Percentiles rank a stretch among this genome's conserved stretches.
These are phyloP conservation scores for Beverwykella pulmonaria DNA, from an alignment of 495 filamentous ascomycete genomes.

Conservation along the genomic window DNA sequence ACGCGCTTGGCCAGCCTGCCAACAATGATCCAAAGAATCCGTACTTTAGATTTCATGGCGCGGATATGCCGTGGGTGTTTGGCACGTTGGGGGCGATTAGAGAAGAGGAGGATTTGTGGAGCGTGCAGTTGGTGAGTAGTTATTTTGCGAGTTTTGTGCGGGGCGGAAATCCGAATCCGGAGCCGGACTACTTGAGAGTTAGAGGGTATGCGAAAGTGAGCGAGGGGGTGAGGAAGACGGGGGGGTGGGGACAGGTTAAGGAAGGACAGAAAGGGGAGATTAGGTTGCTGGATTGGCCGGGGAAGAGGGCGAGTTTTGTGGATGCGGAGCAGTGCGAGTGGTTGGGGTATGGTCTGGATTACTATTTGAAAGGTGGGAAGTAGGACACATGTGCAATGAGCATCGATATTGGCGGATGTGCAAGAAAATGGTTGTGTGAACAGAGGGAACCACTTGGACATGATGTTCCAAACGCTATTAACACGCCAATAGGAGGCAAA, in stretches of 20 bases:
- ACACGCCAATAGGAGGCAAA: no score
- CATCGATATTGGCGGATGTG: no score
- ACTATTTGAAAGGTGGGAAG: constrained; percentile 38
- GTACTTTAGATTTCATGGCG: constrained; percentile 34
- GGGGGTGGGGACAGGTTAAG: constrained; percentile 29
- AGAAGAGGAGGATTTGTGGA: constrained; percentile 38
- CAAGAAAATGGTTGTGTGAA: no score
- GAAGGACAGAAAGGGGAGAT: constrained; percentile 41
- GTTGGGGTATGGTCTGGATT: constrained; percentile 44
- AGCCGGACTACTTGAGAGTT: constrained; percentile 38
- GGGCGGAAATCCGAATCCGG: constrained; percentile 43
- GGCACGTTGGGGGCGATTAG: constrained; percentile 38
- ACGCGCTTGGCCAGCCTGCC: constrained; percentile 43
- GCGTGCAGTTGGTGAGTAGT: constrained; percentile 39
- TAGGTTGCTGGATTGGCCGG: constrained; percentile 45
- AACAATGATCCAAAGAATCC: constrained; percentile 29
- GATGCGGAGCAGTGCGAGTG: constrained; percentile 48
- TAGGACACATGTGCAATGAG: not conserved
- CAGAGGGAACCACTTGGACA: no score
- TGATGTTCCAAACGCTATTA: no score
- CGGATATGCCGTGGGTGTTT: constrained; percentile 43
- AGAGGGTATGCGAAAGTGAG: constrained; percentile 44
- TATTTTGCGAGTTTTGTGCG: constrained; percentile 46
- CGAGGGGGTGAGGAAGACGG: constrained; percentile 37
- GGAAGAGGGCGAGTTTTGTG: constrained; percentile 38